Conservation (phyloP, 164 flowering plant species). For the Hamamelis virginiana region DNA sequence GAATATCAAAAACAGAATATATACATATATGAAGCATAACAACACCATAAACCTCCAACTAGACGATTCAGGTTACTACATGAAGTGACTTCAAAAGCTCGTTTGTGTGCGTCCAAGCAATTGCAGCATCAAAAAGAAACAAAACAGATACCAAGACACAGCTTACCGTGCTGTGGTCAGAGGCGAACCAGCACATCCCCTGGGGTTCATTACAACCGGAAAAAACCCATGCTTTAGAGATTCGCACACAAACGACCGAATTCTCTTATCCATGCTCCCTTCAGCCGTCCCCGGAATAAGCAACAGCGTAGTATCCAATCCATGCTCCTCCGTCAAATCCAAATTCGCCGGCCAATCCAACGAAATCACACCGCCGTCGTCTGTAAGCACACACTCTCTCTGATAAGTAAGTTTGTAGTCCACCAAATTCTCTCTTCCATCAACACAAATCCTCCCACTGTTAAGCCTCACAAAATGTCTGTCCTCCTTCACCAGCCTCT, state of each 20-base stretch:
- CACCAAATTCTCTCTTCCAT: background rate
- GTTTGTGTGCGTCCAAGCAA: no score
- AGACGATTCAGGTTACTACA: no score
- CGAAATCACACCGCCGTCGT: slow-evolving; percentile 87
- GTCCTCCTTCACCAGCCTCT: slow-evolving; percentile 65
- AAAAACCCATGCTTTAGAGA: slow-evolving; percentile 65
- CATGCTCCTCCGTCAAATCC: slow-evolving; percentile 72
- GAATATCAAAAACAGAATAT: no score
- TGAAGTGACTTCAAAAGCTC: no score
- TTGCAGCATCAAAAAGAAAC: background rate
- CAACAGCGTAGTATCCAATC: slow-evolving; percentile 78
- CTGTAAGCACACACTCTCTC: slow-evolving; percentile 64
- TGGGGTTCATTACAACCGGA: slow-evolving; percentile 90
- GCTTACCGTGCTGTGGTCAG: slow-evolving; percentile 78
- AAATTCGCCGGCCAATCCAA: slow-evolving; percentile 87
- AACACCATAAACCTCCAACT: no score
- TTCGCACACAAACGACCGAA: slow-evolving; percentile 54
- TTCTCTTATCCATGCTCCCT: slow-evolving; percentile 64
- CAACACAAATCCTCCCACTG: slow-evolving; percentile 44
- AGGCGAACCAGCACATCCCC: slow-evolving; percentile 95
- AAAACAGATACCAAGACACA: background rate
- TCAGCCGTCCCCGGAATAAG: slow-evolving; percentile 77
- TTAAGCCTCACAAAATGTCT: slow-evolving; percentile 62
- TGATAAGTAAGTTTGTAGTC: slow-evolving; percentile 52
- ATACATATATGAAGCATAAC: no score